Percentiles rank a stretch among this genome's conserved stretches.
Evolutionary conservation across 2,329 filamentous ascomycete species (phyloP).

Genomic region (Aureobasidium melanogenum): DNA sequence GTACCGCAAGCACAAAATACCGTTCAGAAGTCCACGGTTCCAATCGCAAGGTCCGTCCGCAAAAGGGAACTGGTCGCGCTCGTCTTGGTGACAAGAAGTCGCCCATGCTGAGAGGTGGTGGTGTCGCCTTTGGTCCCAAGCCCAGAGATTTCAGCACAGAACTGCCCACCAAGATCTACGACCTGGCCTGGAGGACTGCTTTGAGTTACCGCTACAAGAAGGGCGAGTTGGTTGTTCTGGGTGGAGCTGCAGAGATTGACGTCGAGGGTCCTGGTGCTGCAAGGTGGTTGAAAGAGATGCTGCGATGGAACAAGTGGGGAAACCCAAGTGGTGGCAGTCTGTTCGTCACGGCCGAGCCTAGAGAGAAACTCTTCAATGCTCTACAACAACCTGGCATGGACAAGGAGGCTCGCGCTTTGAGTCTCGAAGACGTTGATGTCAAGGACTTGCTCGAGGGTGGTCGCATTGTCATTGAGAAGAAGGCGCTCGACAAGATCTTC

Average conservation of each 20-base stretch:
- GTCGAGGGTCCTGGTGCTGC: constrained; percentile 24
- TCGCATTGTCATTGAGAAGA: constrained; percentile 76
- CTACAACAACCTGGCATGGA: constrained; percentile 52
- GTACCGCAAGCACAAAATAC: constrained; percentile 75
- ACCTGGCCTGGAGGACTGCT: constrained; percentile 89
- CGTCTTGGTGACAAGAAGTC: constrained; percentile 74
- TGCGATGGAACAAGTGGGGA: constrained; percentile 63
- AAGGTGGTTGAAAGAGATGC: constrained; percentile 57
- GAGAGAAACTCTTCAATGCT: constrained; percentile 57
- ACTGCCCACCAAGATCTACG: constrained; percentile 83
- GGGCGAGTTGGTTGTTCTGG: constrained; percentile 79
- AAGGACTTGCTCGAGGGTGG: constrained; percentile 86
- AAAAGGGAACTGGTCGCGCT: constrained; percentile 78
- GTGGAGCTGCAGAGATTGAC: constrained; percentile 65
- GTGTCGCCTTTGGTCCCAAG: constrained; percentile 81
- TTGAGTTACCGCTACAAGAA: constrained; percentile 82
- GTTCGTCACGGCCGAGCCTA: constrained; percentile 57
- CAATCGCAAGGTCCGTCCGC: constrained; percentile 67
- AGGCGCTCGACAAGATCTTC: constrained; percentile 68
- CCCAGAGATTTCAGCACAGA: constrained; percentile 82
- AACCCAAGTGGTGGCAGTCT: constrained; percentile 60
- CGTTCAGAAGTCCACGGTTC: constrained; percentile 78
- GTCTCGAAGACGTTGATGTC: constrained; percentile 77
- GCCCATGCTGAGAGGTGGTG: constrained; percentile 75
- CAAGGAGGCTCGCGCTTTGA: constrained; percentile 60